Base-by-base conservation (phyloP, 768 basidiomycete species). In the Suillus fuscotomentosus region DNA sequence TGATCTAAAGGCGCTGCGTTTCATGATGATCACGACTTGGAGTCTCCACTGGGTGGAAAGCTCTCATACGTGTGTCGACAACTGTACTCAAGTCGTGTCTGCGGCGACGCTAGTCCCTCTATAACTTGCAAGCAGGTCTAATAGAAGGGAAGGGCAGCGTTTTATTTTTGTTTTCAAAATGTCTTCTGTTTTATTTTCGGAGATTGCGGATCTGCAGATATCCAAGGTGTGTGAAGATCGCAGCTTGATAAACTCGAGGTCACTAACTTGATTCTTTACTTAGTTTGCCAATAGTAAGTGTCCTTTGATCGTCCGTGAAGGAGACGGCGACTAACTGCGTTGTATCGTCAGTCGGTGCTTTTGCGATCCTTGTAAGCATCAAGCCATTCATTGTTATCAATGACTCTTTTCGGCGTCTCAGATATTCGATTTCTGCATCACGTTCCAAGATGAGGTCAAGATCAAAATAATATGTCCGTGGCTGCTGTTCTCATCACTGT, bases 261-360 rank as follows among this genome's bases (percentile, higher is more conserved):
- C 9, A 27, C 60, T 14, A 8, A 56, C 13, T 36, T n/a, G 31
- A 27, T 60, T 10, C 38, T 27, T 17, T 6, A 39, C 13, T 17
- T 36, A 71, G 71, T 68, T 67, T 61, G 63, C 63, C 24, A 66
- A 65, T 43, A 36, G 70, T 71, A 50, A 31, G 69, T 53, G 2
- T 9, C 54, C 34, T 22, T 13, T 3, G 36, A 17, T 41, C 38
- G n/a, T 17, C 53, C 20, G 8, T 36, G 14, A 62, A 20, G 53
- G n/a, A 39, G 56, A 36, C 17, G 9, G 4, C 9, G 20, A 34
- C 24, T 60, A 5, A 59, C 6, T 42, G 7, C 13, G 7, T n/a
- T 39, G n/a, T 20, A 9, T 27, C 31, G 2, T 41, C 48, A 70
- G 70, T 66, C 11, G 71, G 63, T 60, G 71, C 63, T 5, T 43